phyloP scores from a whole-genome alignment of 768 basidiomycete genomes.

The Russula compacta region DNA sequence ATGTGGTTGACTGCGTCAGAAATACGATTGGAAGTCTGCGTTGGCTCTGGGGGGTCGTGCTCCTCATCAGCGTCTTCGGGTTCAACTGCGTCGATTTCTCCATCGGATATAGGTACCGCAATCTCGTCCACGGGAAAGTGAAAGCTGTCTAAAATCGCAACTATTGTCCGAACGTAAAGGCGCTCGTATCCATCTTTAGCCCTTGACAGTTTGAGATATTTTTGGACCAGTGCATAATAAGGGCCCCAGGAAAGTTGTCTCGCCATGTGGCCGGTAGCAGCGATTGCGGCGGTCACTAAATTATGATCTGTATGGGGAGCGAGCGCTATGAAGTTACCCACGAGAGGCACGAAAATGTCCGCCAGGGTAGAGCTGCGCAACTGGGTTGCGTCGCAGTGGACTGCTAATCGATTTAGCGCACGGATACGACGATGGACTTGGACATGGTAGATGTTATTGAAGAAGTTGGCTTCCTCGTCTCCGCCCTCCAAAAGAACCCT shows the following conservation, averaged over 20 bases:
- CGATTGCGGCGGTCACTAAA: constrained; percentile 83
- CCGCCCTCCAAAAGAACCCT: constrained; percentile 70
- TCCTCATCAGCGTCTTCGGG: constrained; percentile 25
- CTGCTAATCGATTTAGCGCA: constrained; percentile 77
- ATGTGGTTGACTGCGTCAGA: constrained; percentile 67
- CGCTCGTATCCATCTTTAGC: constrained; percentile 66
- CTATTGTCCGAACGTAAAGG: constrained; percentile 75
- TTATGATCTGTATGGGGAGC: constrained; percentile 66
- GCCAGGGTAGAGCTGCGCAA: constrained; percentile 62
- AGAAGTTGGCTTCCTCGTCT: constrained; percentile 93
- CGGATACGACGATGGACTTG: constrained; percentile 85
- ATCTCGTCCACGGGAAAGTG: constrained; percentile 76
- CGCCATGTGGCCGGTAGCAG: constrained; percentile 68
- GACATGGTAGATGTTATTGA: constrained; percentile 91
- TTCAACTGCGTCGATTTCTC: constrained; percentile 24
- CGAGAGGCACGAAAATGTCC: constrained; percentile 81
- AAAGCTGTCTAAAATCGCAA: constrained; percentile 82
- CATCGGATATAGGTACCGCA: constrained; percentile 28
- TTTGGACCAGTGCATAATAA: constrained; percentile 72
- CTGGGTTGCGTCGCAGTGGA: constrained; percentile 56
- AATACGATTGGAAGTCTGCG: constrained; percentile 32
- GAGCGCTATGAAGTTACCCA: constrained; percentile 68
- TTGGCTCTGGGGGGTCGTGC: constrained; percentile 14
- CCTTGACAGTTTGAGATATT: constrained; percentile 63
- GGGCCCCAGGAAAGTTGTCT: constrained; percentile 72